These are phyloP conservation scores for Microbotryum silenes-acaulis DNA, from an alignment of 1,284 basidiomycete genomes.

Conservation along the genomic window DNA sequence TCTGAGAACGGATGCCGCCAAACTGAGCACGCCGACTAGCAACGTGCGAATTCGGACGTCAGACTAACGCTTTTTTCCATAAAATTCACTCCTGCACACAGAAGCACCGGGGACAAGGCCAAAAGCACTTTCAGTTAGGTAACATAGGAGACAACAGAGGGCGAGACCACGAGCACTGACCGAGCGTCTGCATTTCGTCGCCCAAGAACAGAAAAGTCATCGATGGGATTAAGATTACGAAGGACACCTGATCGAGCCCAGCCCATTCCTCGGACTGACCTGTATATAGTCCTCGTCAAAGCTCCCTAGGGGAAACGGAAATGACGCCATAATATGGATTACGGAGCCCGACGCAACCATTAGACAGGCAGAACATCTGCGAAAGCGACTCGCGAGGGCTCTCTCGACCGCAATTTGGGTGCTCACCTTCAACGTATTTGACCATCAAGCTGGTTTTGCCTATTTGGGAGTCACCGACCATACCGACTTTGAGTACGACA, in stretches of 20 bases:
- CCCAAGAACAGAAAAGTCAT: neutral
- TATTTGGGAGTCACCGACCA: constrained; percentile 98
- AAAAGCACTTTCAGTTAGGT: neutral
- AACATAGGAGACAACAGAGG: no score
- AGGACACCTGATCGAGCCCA: constrained; percentile 52
- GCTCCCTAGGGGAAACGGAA: neutral
- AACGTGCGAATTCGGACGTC: neutral
- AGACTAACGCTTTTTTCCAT: constrained; percentile 46
- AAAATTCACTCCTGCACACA: constrained; percentile 77
- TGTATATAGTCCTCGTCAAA: constrained; percentile 88
- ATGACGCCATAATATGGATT: neutral
- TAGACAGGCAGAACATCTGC: neutral
- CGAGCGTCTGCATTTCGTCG: constrained; percentile 37
- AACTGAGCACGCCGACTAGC: neutral
- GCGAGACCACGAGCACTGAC: constrained; percentile 44
- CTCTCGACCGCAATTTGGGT: no score
- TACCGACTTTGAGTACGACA: constrained; percentile 94
- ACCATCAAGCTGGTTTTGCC: constrained; percentile 89
- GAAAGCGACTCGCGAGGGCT: neutral
- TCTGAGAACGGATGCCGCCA: constrained; percentile 38
- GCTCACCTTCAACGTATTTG: constrained; percentile 82
- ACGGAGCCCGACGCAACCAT: neutral
- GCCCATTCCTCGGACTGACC: constrained; percentile 28
- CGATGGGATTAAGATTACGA: constrained; percentile 9
- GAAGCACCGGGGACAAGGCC: constrained; percentile 3